phyloP scores from a whole-genome alignment of 1,284 basidiomycete species.

The Rhodotorula sp. region DNA sequence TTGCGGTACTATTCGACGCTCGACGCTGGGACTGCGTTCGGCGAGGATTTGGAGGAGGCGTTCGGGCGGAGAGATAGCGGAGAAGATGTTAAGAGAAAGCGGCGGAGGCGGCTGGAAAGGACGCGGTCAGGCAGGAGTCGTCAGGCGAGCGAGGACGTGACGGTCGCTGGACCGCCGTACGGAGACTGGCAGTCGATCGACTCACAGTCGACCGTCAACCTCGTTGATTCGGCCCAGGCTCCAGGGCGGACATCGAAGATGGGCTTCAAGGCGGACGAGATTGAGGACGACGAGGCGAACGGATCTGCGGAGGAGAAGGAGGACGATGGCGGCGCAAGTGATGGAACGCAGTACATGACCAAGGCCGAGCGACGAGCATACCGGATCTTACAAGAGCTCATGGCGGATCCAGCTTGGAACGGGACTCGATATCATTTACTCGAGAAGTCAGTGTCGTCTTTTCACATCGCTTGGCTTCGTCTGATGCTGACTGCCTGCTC shows the following conservation, averaged over 20 bases:
- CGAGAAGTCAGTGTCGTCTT: constrained; percentile 11
- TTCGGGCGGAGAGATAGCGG: background rate
- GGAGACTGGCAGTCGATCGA: background rate
- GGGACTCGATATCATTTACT: constrained; percentile 39
- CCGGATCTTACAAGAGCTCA: constrained; percentile 36
- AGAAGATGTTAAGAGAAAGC: background rate
- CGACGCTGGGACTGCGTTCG: constrained; percentile 24
- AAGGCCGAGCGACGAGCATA: constrained; percentile 24
- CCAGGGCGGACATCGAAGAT: background rate
- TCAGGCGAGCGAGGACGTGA: background rate
- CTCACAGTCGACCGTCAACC: constrained; percentile 1
- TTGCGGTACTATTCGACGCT: constrained; percentile 22
- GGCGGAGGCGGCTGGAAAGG: background rate
- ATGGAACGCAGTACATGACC: constrained; percentile 30
- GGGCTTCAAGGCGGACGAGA: background rate
- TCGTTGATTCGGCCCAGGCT: background rate
- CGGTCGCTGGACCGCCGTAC: background rate
- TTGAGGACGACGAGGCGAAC: background rate
- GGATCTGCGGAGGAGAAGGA: constrained; percentile 5
- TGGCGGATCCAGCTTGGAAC: constrained; percentile 36
- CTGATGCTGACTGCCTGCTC: no score
- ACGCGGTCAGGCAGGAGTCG: background rate
- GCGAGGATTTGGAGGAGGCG: constrained; percentile 17
- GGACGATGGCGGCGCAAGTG: constrained; percentile 21
- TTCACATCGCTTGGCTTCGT: no score